Conservation (phyloP, 331 rosid species). For the Phaseolus coccineus region DNA sequence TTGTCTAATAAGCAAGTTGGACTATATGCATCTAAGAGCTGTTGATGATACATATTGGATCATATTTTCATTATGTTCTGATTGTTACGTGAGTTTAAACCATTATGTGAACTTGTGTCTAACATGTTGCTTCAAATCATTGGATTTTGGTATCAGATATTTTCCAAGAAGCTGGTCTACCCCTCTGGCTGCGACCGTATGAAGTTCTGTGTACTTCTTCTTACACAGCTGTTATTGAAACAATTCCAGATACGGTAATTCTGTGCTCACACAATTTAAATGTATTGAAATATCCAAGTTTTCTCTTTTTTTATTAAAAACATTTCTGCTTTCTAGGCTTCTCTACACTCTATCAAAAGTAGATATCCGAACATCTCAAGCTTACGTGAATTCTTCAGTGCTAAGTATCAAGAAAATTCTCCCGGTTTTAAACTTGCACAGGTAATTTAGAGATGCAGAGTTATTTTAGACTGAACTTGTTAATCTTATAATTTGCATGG, state of each 20-base stretch:
- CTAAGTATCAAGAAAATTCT: constrained; percentile 90
- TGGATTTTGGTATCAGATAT: constrained; percentile 78
- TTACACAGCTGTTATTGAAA: constrained; percentile 93
- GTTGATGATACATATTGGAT: constrained; percentile 22
- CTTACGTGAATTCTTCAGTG: constrained; percentile 87
- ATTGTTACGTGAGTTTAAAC: constrained; percentile 39
- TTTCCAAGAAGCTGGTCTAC: constrained; percentile 99
- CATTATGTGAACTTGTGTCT: constrained; percentile 38
- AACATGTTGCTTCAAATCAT: constrained; percentile 46
- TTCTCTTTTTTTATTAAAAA: constrained; percentile 3
- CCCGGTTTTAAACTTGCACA: constrained; percentile 98
- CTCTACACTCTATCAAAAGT: constrained; percentile 94
- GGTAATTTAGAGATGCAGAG: constrained; percentile 57
- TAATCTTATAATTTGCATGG: constrained; percentile 29
- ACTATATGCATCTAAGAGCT: constrained; percentile 9
- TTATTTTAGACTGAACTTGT: constrained; percentile 30
- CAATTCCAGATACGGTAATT: constrained; percentile 95
- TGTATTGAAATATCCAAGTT: constrained; percentile 34
- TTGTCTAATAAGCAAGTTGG: constrained; percentile 37
- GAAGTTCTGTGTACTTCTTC: constrained; percentile 96
- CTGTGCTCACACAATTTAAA: constrained; percentile 36
- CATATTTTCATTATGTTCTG: constrained; percentile 31
- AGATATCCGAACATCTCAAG: constrained; percentile 80
- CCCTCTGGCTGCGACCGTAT: constrained; percentile 97
- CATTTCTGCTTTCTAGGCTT: constrained; percentile 71